Percentiles rank a stretch among this genome's conserved stretches.
These are phyloP conservation scores for Lasiodiplodia sp. DNA, from an alignment of 2,329 filamentous ascomycete species.

Conservation along the genomic window DNA sequence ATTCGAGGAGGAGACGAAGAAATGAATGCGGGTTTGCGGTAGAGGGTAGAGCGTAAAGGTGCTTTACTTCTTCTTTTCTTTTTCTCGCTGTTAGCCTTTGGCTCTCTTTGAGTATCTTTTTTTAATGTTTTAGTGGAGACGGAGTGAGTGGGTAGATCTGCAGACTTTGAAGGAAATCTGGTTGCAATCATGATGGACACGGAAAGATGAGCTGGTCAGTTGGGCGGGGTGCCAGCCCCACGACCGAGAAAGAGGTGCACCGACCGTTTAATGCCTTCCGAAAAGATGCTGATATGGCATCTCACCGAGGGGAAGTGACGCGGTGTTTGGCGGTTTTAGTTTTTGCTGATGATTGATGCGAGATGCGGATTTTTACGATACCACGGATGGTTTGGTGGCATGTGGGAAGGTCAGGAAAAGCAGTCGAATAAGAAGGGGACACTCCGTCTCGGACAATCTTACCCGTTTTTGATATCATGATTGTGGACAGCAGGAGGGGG, in stretches of 20 bases:
- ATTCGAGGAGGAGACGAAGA: conserved; percentile 38
- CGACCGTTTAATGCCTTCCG: neutral
- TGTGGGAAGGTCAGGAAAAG: neutral
- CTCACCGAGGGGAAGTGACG: neutral
- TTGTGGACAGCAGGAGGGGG: neutral
- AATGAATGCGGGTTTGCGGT: conserved; percentile 16
- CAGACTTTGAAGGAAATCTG: neutral
- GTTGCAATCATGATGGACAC: neutral
- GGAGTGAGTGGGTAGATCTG: neutral
- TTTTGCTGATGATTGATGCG: neutral
- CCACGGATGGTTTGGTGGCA: neutral
- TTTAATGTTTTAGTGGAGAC: neutral
- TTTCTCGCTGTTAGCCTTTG: neutral
- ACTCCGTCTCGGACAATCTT: neutral
- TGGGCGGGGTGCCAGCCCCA: neutral
- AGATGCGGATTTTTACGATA: neutral
- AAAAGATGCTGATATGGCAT: neutral
- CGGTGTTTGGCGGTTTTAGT: neutral
- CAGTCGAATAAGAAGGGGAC: neutral
- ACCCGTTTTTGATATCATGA: neutral
- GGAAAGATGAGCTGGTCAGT: neutral
- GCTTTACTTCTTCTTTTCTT: neutral
- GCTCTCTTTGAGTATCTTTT: neutral
- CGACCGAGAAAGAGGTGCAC: neutral
- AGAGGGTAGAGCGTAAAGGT: conserved; percentile 29